phyloP scores from a whole-genome alignment of 2,329 filamentous ascomycete genomes.

The Ophiostoma angusticollis region DNA sequence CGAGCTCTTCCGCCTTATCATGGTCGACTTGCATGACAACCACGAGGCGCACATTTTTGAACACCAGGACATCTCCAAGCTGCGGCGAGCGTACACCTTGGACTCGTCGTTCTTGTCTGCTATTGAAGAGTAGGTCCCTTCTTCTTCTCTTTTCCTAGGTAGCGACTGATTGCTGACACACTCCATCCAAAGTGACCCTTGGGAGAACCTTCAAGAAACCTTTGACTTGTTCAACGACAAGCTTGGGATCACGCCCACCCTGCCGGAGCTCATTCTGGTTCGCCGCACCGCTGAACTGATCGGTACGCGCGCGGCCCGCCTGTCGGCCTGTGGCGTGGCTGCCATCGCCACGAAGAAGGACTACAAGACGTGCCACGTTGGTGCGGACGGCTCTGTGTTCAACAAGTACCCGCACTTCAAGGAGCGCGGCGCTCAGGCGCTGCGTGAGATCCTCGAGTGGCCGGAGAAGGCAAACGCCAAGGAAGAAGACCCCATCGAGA shows the following conservation, averaged over 20 bases:
- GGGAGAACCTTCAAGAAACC: constrained; percentile 88
- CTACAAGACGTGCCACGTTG: constrained; percentile 79
- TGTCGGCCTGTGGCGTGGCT: constrained; percentile 88
- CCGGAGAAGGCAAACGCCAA: constrained; percentile 53
- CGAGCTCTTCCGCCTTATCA: constrained; percentile 81
- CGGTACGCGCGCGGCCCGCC: constrained; percentile 81
- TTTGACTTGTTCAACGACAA: constrained; percentile 66
- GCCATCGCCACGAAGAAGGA: constrained; percentile 96
- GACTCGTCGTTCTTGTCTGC: constrained; percentile 88
- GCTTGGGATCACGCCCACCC: constrained; percentile 57
- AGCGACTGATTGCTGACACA: too few relatives aligned
- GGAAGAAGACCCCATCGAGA: constrained; percentile 76
- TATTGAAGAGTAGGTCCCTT: constrained; percentile 63
- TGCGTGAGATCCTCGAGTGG: constrained; percentile 95
- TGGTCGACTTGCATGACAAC: constrained; percentile 76
- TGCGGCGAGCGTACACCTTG: constrained; percentile 77
- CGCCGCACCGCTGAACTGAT: constrained; percentile 87
- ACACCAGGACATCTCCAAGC: constrained; percentile 63
- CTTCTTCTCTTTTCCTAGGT: too few relatives aligned
- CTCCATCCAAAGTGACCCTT: constrained; percentile 91
- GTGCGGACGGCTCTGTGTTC: constrained; percentile 93
- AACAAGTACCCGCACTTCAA: constrained; percentile 99
- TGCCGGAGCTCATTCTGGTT: constrained; percentile 75
- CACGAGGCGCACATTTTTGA: constrained; percentile 66
- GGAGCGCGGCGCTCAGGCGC: constrained; percentile 72